Evolutionary conservation across 106 monocot genomes (phyloP).

Genomic region (Triglochin maritima): DNA sequence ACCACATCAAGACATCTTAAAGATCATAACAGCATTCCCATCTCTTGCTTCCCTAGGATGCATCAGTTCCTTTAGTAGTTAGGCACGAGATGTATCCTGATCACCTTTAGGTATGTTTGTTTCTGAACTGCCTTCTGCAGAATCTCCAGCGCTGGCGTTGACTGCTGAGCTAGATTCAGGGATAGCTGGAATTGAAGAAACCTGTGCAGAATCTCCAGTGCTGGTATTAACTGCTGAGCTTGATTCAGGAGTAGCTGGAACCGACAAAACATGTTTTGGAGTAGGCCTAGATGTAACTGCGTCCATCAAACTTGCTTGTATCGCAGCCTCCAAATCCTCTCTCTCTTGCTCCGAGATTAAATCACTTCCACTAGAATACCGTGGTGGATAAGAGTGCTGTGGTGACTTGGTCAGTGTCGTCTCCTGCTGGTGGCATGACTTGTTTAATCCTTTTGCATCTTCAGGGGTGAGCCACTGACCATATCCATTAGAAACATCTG

Average conservation of each 20-base stretch:
- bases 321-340: constrained; percentile 78
- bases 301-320: constrained; percentile 82
- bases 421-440: constrained; percentile 49
- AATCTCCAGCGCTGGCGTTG: too few relatives aligned
- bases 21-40: background rate
- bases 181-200: background rate
- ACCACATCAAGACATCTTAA: background rate
- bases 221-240: background rate
- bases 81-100: too few relatives aligned
- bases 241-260: background rate
- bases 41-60: background rate
- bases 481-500: constrained; percentile 52
- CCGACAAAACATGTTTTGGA: background rate
- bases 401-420: constrained; percentile 4
- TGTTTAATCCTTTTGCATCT: constrained; percentile 71
- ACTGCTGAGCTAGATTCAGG: background rate
- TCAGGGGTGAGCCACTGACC: constrained; percentile 92
- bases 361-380: constrained; percentile 23
- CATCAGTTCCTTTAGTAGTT: background rate
- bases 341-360: constrained; percentile 57
- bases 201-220: background rate
- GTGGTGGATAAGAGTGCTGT: background rate
- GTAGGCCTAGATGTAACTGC: background rate
- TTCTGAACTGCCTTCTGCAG: too few relatives aligned
- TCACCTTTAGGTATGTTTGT: too few relatives aligned